Evolutionary conservation across 495 filamentous ascomycete species (phyloP).

Genomic region (Hypoxylon rickii): DNA sequence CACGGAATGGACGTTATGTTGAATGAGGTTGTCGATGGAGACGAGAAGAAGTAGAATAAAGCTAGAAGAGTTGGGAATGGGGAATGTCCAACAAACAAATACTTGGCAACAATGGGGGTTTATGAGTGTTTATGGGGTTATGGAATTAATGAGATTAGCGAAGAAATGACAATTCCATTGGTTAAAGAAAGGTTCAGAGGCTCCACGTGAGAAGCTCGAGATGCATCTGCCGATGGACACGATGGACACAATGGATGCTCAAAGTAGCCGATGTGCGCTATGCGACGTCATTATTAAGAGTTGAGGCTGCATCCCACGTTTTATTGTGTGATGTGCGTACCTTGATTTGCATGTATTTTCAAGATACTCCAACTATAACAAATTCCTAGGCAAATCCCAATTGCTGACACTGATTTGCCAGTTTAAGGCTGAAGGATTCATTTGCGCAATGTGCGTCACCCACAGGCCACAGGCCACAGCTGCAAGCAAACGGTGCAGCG

Average conservation of each 20-base stretch:
- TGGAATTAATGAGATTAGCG: too few species aligned
- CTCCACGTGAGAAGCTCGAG: not conserved
- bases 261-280: too few species aligned
- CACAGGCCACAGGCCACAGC: too few species aligned
- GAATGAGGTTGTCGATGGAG: not conserved
- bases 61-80: too few species aligned
- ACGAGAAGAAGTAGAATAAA: not conserved
- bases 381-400: not conserved
- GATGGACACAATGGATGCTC: not conserved
- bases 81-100: not conserved
- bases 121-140: not conserved
- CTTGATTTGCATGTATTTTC: too few species aligned
- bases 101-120: not conserved
- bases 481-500: constrained; percentile 25
- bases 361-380: too few species aligned
- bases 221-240: not conserved
- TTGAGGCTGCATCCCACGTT: too few species aligned
- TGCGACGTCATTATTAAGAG: too few species aligned
- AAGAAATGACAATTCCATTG: not conserved
- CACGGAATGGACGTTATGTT: too few species aligned
- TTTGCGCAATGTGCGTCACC: constrained; percentile 10
- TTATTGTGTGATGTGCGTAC: not conserved
- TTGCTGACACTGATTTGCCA: constrained; percentile 14
- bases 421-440: constrained; percentile 32
- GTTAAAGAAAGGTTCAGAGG: not conserved